Percentiles rank a stretch among this genome's conserved stretches.
Conservation (phyloP, 1,284 basidiomycete species). For the Pseudozyma pruni region DNA sequence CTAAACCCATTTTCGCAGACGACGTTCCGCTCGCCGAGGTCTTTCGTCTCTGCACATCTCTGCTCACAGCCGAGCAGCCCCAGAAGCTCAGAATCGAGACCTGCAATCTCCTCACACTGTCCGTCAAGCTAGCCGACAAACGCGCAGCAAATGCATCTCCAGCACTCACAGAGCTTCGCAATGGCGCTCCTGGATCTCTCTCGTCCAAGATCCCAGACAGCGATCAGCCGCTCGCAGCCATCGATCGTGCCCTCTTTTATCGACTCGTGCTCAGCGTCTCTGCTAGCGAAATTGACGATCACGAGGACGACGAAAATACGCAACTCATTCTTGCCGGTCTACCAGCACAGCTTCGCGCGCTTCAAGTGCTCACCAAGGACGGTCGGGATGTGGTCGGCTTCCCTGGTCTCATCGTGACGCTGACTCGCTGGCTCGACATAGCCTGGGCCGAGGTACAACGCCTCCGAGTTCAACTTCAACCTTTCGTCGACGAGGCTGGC, state of each 20-base stretch:
- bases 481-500: slow-evolving; percentile 17
- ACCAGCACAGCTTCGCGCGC: slow-evolving; percentile 52
- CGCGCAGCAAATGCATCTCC: slow-evolving; percentile 46
- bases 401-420: slow-evolving; percentile 48
- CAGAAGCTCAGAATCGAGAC: slow-evolving; percentile 46
- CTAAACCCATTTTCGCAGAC: slow-evolving; percentile 35
- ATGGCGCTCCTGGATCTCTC: slow-evolving; percentile 57
- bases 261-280: slow-evolving; percentile 53
- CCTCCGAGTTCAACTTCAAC: slow-evolving; percentile 37
- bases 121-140: slow-evolving; percentile 51
- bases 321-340: slow-evolving; percentile 39
- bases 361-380: slow-evolving; percentile 61
- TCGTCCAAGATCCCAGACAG: slow-evolving; percentile 55
- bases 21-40: slow-evolving; percentile 50
- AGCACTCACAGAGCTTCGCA: slow-evolving; percentile 52
- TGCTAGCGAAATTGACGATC: slow-evolving; percentile 35
- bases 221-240: slow-evolving; percentile 55
- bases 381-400: slow-evolving; percentile 62
- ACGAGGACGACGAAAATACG: slow-evolving; percentile 33
- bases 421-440: slow-evolving; percentile 52
- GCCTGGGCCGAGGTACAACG: slow-evolving; percentile 59
- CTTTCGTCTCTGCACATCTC: slow-evolving; percentile 45
- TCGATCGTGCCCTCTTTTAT: slow-evolving; percentile 61
- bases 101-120: slow-evolving; percentile 46
- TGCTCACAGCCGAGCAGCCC: slow-evolving; percentile 50